A percentile compares a stretch with the other conserved stretches of the same genome.
These are phyloP conservation scores for Mortierella sp. DNA, from an alignment of 371 early-diverging fungal genomes.

Conservation along the genomic window DNA sequence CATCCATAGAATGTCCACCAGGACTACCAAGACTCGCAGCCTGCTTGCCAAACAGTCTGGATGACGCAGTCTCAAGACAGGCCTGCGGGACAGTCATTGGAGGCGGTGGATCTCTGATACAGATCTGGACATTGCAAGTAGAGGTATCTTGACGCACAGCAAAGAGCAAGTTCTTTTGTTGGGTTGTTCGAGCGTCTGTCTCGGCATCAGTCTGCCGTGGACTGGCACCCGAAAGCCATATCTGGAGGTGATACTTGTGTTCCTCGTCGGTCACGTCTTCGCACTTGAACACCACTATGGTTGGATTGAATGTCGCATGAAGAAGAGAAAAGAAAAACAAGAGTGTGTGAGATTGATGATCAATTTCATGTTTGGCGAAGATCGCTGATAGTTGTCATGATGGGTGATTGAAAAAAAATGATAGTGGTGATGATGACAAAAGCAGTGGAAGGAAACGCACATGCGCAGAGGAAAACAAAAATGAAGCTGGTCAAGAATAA, in stretches of 20 bases:
- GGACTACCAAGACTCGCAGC: not conserved
- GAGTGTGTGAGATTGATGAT: not conserved
- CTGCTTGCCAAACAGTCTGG: not conserved
- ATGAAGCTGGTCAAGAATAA: not conserved
- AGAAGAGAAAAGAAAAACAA: too few species aligned
- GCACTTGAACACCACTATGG: constrained; percentile 31
- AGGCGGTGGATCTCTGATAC: constrained; percentile 13
- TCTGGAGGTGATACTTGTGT: constrained; percentile 42
- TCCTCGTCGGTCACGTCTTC: constrained; percentile 21
- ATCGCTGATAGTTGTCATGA: not conserved
- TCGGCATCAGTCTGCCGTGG: constrained; percentile 29
- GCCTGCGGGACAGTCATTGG: not conserved
- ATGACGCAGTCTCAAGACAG: not conserved
- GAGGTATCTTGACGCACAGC: constrained; percentile 26
- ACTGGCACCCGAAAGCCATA: constrained; percentile 44
- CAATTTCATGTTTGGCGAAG: not conserved
- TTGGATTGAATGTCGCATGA: not conserved
- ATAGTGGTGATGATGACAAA: not conserved
- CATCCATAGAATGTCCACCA: not conserved
- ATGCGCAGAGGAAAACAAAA: not conserved
- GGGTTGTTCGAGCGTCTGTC: constrained; percentile 9
- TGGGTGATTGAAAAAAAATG: not conserved
- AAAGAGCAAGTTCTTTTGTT: constrained; percentile 23
- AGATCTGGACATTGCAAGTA: constrained; percentile 40
- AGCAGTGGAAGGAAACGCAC: not conserved